Conservation (phyloP, 108 stramenopile genomes). For the Fragilaria crotonensis region DNA sequence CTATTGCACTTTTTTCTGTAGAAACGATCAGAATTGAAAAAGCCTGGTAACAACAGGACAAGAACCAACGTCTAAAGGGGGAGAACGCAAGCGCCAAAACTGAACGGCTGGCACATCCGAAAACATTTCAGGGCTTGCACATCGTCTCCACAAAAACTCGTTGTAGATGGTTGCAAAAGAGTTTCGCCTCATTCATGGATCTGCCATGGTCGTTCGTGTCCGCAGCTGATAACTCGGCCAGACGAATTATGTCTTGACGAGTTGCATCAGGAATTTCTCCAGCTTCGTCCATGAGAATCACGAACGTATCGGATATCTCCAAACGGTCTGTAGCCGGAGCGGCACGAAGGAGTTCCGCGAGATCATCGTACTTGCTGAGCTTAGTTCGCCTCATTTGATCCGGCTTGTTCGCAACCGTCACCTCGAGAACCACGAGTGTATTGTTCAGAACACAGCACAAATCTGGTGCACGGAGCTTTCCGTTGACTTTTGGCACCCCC, state of each 20-base stretch:
- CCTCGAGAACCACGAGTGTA: slow-evolving; percentile 19
- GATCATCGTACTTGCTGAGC: slow-evolving; percentile 16
- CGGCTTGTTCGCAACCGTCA: slow-evolving; percentile 21
- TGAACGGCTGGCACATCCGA: no score
- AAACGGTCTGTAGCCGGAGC: slow-evolving; percentile 1
- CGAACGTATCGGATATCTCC: slow-evolving; percentile 5
- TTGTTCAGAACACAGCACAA: slow-evolving; percentile 18
- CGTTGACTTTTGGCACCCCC: background rate
- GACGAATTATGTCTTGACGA: background rate
- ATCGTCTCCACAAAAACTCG: background rate
- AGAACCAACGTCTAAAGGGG: no score
- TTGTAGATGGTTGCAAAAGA: background rate
- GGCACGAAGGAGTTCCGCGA: background rate
- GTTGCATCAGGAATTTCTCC: slow-evolving; percentile 12
- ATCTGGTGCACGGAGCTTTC: slow-evolving; percentile 39
- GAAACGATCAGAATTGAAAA: no score
- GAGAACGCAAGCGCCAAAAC: no score
- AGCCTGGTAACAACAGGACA: no score
- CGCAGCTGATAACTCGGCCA: background rate
- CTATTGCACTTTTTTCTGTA: no score
- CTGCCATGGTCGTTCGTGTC: no score
- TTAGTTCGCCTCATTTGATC: slow-evolving; percentile 3
- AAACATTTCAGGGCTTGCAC: no score
- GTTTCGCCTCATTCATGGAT: background rate
- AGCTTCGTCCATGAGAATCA: slow-evolving; percentile 13